A percentile compares a stretch with the other conserved stretches of the same genome.
Conservation (phyloP, 352 stramenopile species). For the Aphanomyces cochlioides region DNA sequence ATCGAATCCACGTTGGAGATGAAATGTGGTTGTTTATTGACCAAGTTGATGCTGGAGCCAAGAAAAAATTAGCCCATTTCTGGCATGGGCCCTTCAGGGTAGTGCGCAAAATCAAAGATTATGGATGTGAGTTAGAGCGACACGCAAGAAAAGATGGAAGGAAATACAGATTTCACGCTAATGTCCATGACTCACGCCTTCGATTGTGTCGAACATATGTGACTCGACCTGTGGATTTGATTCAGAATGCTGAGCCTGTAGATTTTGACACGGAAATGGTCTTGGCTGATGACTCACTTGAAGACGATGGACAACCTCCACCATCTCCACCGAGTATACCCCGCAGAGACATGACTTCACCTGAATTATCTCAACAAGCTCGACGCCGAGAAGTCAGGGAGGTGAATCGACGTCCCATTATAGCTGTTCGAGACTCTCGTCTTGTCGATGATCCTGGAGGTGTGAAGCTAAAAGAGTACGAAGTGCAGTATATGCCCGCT, state of each 20-base stretch:
- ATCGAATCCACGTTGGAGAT: no score
- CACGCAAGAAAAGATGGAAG: neutral
- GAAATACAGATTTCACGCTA: slow-evolving; percentile 1
- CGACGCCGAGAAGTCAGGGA: neutral
- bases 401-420: neutral
- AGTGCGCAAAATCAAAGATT: neutral
- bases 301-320: neutral
- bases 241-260: neutral
- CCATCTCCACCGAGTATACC: neutral
- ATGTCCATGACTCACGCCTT: slow-evolving; percentile 1
- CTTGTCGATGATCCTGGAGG: neutral
- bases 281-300: neutral
- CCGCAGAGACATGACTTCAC: neutral
- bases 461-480: neutral
- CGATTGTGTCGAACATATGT: neutral
- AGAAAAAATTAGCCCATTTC: slow-evolving; percentile 1
- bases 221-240: neutral
- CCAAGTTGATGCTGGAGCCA: neutral
- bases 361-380: neutral
- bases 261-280: neutral
- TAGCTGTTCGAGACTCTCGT: neutral
- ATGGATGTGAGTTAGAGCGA: neutral
- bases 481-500: neutral
- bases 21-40: neutral
- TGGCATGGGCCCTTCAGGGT: neutral